Percentiles rank a stretch among this genome's conserved stretches.
phyloP scores from a whole-genome alignment of 768 basidiomycete genomes.

The Lactarius hengduanensis region DNA sequence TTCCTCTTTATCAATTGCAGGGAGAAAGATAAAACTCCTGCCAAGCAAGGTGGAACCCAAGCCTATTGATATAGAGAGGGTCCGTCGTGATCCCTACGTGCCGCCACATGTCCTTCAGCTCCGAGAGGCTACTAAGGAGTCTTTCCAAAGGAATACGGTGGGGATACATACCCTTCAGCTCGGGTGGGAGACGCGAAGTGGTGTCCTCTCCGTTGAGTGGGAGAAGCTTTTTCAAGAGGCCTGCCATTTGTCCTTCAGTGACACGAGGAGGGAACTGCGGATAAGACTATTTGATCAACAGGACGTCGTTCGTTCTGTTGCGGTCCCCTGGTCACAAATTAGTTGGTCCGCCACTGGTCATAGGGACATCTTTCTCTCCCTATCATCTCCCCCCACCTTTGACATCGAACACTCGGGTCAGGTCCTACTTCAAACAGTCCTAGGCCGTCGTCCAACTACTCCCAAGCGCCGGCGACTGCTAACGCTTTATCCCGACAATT shows the following conservation, averaged over 20 bases:
- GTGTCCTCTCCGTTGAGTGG: conserved; percentile 58
- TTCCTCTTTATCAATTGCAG: conserved; percentile 33
- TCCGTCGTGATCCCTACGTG: conserved; percentile 25
- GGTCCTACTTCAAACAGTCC: not conserved
- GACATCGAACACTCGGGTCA: conserved; percentile 29
- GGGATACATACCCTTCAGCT: conserved; percentile 48
- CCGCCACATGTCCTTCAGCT: conserved; percentile 11
- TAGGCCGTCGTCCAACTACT: not conserved
- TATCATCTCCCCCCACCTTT: conserved; percentile 44
- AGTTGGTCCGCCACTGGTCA: conserved; percentile 38
- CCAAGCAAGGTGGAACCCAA: conserved; percentile 23
- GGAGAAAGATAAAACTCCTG: conserved; percentile 35
- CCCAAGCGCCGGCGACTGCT: conserved; percentile 38
- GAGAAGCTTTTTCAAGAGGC: conserved; percentile 37
- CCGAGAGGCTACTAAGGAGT: conserved; percentile 11
- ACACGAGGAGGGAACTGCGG: conserved; percentile 49
- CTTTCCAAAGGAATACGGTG: conserved; percentile 36
- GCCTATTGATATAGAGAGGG: conserved; percentile 31
- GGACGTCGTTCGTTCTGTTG: conserved; percentile 38
- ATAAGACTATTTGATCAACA: conserved; percentile 35
- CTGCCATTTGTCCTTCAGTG: conserved; percentile 39
- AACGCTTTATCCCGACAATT: conserved; percentile 34
- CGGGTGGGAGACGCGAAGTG: conserved; percentile 62
- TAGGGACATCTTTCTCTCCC: conserved; percentile 44
- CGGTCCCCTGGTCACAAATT: conserved; percentile 47